Percentiles rank a stretch among this genome's conserved stretches.
Conservation (phyloP, 129 eudicot species). For the Ambrosia trifida region DNA sequence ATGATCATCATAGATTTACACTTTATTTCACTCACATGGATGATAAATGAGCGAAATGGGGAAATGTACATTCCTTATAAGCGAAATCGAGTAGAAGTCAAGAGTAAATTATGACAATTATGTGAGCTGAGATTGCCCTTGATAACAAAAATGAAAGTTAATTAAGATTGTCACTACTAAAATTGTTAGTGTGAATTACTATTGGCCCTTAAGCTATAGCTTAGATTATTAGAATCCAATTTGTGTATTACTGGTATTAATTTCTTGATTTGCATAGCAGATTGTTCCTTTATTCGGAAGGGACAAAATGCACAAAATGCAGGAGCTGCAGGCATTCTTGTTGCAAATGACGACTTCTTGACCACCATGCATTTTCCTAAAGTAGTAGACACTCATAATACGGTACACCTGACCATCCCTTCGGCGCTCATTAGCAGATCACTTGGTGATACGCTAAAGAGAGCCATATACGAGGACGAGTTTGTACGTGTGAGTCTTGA, state of each 20-base stretch:
- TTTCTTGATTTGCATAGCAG: slow-evolving; percentile 38
- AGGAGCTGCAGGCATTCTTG: slow-evolving; percentile 77
- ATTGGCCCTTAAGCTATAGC: too few relatives aligned
- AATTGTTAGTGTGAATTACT: too few relatives aligned
- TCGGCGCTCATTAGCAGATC: slow-evolving; percentile 61
- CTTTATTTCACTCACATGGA: too few relatives aligned
- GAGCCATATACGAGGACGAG: slow-evolving; percentile 41
- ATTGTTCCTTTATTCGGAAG: slow-evolving; percentile 65
- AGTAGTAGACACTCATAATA: slow-evolving; percentile 36
- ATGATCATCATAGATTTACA: too few relatives aligned
- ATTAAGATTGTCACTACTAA: too few relatives aligned
- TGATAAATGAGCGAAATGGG: too few relatives aligned
- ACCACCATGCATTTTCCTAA: slow-evolving; percentile 59
- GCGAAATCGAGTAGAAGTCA: too few relatives aligned
- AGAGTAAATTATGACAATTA: too few relatives aligned
- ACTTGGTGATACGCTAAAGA: slow-evolving; percentile 63
- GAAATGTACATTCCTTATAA: too few relatives aligned
- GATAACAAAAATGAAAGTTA: too few relatives aligned
- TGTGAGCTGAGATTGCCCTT: too few relatives aligned
- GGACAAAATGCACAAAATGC: slow-evolving; percentile 81
- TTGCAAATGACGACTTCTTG: slow-evolving; percentile 68
- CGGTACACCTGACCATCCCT: slow-evolving; percentile 60
- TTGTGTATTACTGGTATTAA: background rate
- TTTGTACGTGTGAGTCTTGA: slow-evolving; percentile 71
- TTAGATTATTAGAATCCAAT: too few relatives aligned